Evolutionary conservation across 2,329 filamentous ascomycete species (phyloP), one percentile per base, ranked within the genome.

Genomic region (Botryotinia globosa): DNA sequence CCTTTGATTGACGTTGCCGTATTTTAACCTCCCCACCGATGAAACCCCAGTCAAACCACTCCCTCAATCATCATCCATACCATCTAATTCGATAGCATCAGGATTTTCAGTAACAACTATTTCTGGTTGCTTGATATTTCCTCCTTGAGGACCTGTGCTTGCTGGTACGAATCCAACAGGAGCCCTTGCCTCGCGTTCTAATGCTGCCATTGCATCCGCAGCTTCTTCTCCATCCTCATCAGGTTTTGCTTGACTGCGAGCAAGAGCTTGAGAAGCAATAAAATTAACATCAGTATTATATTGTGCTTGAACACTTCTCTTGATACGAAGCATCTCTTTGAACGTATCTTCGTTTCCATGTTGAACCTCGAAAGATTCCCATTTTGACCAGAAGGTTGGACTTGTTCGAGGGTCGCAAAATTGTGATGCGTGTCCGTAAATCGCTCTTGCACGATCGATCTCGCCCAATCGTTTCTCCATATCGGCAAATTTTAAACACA

Each of bases 281-380:
- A 98, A 99, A 81, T 94, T 97, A 85, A 99, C 95, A 80, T 99
- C 96, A 62, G 97, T 99, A 80, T 98, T 98, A 86, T 97, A 99
- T 84, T 98, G 93, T 70, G 96, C 95, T 82, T 98, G 94, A 20
- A 99, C 96, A 82, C 94, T 97, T 81, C 96, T 87, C 87, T 98
- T 99, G 85, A 99, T 94, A 44, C 96, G 91, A 75, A 98, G 86
- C 96, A 99, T 99, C 82, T 99, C 96, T 85, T 97, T 98, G 87
- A 97, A 99, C 0, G 97, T 99, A 82, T 99, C 96, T 82, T 99
- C 97, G 83, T 99, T 99, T 76, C 96, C 96, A 80, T 99, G 96
- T 81, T 97, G 92, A 34, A 98, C 94, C 83, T 99, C 97, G 82
- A 99, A 99, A 71, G 90, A 87, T 82, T 99, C 96, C 96, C 96